These are phyloP conservation scores for Coemansia sp. DNA, from an alignment of 192 early-diverging fungal species.

Conservation along the genomic window DNA sequence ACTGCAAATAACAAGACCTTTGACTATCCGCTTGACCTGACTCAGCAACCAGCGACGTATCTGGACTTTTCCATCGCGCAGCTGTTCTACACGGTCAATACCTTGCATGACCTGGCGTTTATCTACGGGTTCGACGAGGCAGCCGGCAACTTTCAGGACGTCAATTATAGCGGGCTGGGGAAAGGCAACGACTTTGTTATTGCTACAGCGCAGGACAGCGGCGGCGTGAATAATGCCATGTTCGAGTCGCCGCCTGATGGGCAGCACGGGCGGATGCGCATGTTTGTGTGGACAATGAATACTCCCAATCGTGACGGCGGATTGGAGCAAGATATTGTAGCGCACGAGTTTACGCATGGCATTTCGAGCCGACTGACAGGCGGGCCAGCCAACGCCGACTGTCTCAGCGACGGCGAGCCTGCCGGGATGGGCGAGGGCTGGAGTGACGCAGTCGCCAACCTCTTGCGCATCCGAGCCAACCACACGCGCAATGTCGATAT, in stretches of 20 bases:
- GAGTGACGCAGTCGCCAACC: slow-evolving; percentile 90
- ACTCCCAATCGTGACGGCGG: slow-evolving; percentile 79
- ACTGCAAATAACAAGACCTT: slow-evolving; percentile 63
- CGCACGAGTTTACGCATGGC: slow-evolving; percentile 95
- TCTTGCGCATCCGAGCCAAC: slow-evolving; percentile 64
- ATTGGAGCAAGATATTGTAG: slow-evolving; percentile 88
- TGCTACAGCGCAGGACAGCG: slow-evolving; percentile 90
- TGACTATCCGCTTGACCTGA: slow-evolving; percentile 74
- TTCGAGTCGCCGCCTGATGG: slow-evolving; percentile 97
- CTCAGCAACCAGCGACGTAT: slow-evolving; percentile 68
- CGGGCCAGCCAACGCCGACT: slow-evolving; percentile 87
- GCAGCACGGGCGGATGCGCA: slow-evolving; percentile 85
- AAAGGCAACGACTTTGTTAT: slow-evolving; percentile 82
- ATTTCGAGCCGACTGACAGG: slow-evolving; percentile 90
- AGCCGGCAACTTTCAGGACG: slow-evolving; percentile 92
- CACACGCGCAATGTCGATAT: slow-evolving; percentile 57
- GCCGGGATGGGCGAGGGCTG: slow-evolving; percentile 97
- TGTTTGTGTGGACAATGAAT: slow-evolving; percentile 90
- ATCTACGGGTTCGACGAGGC: slow-evolving; percentile 90
- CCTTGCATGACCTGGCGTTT: slow-evolving; percentile 86
- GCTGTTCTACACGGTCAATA: slow-evolving; percentile 92
- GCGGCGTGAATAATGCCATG: slow-evolving; percentile 91
- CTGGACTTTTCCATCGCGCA: slow-evolving; percentile 80
- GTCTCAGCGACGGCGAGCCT: slow-evolving; percentile 83
- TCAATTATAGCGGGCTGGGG: slow-evolving; percentile 83